These are phyloP conservation scores for Apophysomyces sp. DNA, from an alignment of 371 early-diverging fungal species.

Conservation along the genomic window DNA sequence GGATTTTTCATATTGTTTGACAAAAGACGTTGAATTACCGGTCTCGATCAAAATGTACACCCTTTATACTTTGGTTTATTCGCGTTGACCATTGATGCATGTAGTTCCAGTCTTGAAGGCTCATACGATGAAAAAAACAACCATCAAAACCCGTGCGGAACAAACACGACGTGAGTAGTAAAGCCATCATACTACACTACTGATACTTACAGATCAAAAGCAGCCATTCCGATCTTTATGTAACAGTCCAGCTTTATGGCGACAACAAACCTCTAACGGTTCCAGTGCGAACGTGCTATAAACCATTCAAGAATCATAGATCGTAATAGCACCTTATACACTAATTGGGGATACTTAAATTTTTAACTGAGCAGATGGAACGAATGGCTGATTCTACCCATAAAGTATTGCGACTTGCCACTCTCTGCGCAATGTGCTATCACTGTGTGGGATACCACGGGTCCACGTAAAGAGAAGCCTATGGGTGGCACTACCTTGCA, in stretches of 20 bases:
- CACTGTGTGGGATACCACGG: slow-evolving; percentile 79
- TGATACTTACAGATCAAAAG: slow-evolving; percentile 13
- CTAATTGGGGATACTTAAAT: background rate
- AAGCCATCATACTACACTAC: background rate
- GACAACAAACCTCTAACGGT: slow-evolving; percentile 76
- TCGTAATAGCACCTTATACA: slow-evolving; percentile 24
- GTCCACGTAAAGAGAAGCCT: slow-evolving; percentile 70
- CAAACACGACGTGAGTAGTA: slow-evolving; percentile 2
- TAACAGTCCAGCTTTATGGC: slow-evolving; percentile 76
- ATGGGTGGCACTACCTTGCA: slow-evolving; percentile 76
- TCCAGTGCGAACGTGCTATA: slow-evolving; percentile 69
- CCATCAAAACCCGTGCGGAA: background rate
- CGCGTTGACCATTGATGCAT: background rate
- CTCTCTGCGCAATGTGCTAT: slow-evolving; percentile 69
- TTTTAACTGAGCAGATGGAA: slow-evolving; percentile 66
- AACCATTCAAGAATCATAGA: slow-evolving; percentile 56
- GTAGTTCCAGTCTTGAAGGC: slow-evolving; percentile 32
- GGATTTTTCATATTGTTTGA: slow-evolving; percentile 67
- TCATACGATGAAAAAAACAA: slow-evolving; percentile 13
- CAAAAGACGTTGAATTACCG: slow-evolving; percentile 54
- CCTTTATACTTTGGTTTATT: background rate
- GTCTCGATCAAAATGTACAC: slow-evolving; percentile 62
- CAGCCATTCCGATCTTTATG: slow-evolving; percentile 61
- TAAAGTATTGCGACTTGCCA: slow-evolving; percentile 85
- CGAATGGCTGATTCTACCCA: slow-evolving; percentile 89